Base-by-base conservation (phyloP, 2,329 filamentous ascomycete species). In the Bimuria novae-zelandiae region DNA sequence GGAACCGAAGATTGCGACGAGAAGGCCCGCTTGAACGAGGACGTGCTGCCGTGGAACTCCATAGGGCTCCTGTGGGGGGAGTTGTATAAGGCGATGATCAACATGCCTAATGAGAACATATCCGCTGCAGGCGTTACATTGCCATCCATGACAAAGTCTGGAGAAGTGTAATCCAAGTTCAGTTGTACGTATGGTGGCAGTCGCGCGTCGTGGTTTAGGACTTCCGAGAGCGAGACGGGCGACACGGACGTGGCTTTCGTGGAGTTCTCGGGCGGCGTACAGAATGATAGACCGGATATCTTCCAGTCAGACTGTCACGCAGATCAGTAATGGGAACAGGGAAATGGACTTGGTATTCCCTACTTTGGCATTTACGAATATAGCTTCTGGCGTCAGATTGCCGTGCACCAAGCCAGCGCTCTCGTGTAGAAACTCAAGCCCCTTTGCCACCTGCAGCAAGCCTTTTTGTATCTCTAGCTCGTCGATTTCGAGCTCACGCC, bases 391-490 rank as follows among this genome's bases (percentile, higher is more conserved):
- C 0, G 92, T 97, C 59, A 99, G 75, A 70, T 99, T 99, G 42
- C 89, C 91, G 74, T 99, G 94, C 0, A 97, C 90, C 43, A 99
- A 81, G 0, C 91, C 91, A 8, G 93, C 93, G 70, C 93, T 96
- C 70, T 97, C 93, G 70, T 97, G 93, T 55, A 97, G 77, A 70
- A 97, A 97, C 75, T 97, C 93, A 25, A 97, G 80, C 2, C 92
- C 93, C 72, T 97, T 97, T 68, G 89, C 92, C 58, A 99, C 84
- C 73, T 99, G 94, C 55, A 97, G 77, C 57, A 99, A 75, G 0
- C 94, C 94, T 75, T 99, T 99, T 73, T 99, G 94, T 64, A 97
- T 95, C 75, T 99, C 94, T 54, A 99, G 79, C 76, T 97, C 94
- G 70, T 99, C 94, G 56, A 99, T 90, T 72, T 97, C 93, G 12